Conservation (phyloP, 139 green algal genomes). For the Chlorella sorokiniana region DNA sequence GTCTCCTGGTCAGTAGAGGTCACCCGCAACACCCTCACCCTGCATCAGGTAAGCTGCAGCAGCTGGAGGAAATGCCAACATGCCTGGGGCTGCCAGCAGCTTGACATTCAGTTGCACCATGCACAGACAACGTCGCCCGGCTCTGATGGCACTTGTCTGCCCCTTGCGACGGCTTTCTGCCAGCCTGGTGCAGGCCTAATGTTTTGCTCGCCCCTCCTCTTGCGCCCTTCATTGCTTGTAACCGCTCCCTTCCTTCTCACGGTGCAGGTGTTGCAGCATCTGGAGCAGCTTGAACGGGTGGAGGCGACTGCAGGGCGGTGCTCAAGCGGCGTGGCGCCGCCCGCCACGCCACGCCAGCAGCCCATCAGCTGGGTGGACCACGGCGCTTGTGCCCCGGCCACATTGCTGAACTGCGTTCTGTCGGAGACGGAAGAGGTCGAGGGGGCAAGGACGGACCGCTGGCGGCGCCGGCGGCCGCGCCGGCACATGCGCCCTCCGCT, state of each 20-base stretch:
- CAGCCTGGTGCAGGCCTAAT: no score
- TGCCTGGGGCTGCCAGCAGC: background rate
- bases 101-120: background rate
- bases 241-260: background rate
- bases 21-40: conserved; percentile 13
- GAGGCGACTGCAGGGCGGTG: background rate
- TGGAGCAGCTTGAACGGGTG: conserved; percentile 1
- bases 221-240: background rate
- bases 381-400: background rate
- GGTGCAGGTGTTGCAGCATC: conserved; percentile 14
- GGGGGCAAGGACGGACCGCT: background rate
- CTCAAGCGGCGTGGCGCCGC: background rate
- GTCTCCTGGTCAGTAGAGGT: conserved; percentile 10
- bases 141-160: background rate
- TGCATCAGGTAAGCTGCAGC: background rate
- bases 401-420: conserved; percentile 7
- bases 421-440: background rate
- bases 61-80: no score
- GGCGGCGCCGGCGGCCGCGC: background rate
- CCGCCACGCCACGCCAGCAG: background rate
- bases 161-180: no score
- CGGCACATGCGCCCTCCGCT: background rate
- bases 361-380: conserved; percentile 22
- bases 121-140: background rate
- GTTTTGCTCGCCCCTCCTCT: background rate